Conservation (phyloP, 306 rosid species). For the Echinosophora koreensis region DNA sequence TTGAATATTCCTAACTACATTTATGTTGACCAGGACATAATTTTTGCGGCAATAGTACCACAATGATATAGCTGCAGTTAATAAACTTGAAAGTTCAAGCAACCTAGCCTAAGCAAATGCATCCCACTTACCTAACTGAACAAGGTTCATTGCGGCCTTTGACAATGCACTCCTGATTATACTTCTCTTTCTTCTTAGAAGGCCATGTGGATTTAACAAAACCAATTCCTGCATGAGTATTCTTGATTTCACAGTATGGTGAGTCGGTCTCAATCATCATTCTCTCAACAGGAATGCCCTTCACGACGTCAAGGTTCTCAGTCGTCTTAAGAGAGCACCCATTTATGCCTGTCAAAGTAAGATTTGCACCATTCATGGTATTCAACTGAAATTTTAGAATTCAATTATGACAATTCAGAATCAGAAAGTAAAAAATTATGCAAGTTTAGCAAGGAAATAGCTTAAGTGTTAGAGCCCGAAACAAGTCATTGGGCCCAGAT, state of each 20-base stretch:
- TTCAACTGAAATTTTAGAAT: slow-evolving; percentile 18
- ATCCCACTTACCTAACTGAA: slow-evolving; percentile 70
- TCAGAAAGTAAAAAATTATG: slow-evolving; percentile 30
- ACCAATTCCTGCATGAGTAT: slow-evolving; percentile 84
- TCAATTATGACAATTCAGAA: slow-evolving; percentile 31
- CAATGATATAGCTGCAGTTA: slow-evolving; percentile 6
- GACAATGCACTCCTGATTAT: slow-evolving; percentile 74
- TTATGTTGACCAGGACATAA: slow-evolving; percentile 1
- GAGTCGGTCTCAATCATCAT: slow-evolving; percentile 97
- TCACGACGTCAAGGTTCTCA: slow-evolving; percentile 86
- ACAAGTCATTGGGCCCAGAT: too few species aligned
- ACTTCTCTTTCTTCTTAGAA: slow-evolving; percentile 94
- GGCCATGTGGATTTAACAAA: slow-evolving; percentile 84
- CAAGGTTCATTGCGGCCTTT: slow-evolving; percentile 98
- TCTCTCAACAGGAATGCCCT: slow-evolving; percentile 79
- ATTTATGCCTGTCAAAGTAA: slow-evolving; percentile 72
- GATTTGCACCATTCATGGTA: slow-evolving; percentile 37
- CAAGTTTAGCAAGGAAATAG: slow-evolving; percentile 23
- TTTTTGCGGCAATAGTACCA: slow-evolving; percentile 1
- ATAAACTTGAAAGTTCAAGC: neutral
- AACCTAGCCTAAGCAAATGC: slow-evolving; percentile 14
- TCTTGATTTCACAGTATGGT: slow-evolving; percentile 94
- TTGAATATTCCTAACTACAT: slow-evolving; percentile 15
- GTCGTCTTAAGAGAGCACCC: slow-evolving; percentile 88
- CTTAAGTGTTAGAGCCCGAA: too few species aligned